These are phyloP conservation scores for Candida railenensis DNA, from an alignment of 805 yeast genomes.

Conservation along the genomic window DNA sequence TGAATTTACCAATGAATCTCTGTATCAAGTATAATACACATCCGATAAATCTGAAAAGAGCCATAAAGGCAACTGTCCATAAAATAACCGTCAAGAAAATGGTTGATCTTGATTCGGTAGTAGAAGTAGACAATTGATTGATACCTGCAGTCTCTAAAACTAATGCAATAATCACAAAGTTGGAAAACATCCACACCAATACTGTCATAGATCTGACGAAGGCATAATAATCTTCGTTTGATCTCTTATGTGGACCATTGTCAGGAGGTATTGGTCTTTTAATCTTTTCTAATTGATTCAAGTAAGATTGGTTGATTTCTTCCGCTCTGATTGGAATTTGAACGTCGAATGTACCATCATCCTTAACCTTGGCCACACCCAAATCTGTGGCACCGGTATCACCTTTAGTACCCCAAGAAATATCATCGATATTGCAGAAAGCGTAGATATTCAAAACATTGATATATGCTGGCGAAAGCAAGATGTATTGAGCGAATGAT, in stretches of 20 bases:
- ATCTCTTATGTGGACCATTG: slow-evolving; percentile 22
- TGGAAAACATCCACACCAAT: slow-evolving; percentile 45
- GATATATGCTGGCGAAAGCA: slow-evolving; percentile 52
- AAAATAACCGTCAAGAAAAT: slow-evolving; percentile 52
- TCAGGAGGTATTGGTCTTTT: slow-evolving; percentile 40
- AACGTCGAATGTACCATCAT: slow-evolving; percentile 57
- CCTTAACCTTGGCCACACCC: slow-evolving; percentile 53
- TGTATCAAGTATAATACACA: slow-evolving; percentile 47
- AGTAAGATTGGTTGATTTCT: slow-evolving; percentile 53
- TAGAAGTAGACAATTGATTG: slow-evolving; percentile 29
- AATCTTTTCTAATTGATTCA: slow-evolving; percentile 53
- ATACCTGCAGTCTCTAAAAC: slow-evolving; percentile 46
- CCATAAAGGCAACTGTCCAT: slow-evolving; percentile 63
- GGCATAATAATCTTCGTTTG: slow-evolving; percentile 47
- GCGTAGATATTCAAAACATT: slow-evolving; percentile 65
- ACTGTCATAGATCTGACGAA: slow-evolving; percentile 46
- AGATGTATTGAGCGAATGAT: slow-evolving; percentile 50
- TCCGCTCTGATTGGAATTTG: slow-evolving; percentile 48
- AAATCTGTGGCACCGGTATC: slow-evolving; percentile 56
- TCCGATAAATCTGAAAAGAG: slow-evolving; percentile 56
- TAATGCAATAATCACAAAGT: slow-evolving; percentile 39
- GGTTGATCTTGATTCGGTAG: slow-evolving; percentile 34
- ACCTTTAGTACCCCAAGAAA: slow-evolving; percentile 77
- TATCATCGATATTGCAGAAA: slow-evolving; percentile 69
- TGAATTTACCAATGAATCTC: slow-evolving; percentile 17